Base-by-base conservation (phyloP, 2,329 filamentous ascomycete genomes). In the Orbilia quercus region DNA sequence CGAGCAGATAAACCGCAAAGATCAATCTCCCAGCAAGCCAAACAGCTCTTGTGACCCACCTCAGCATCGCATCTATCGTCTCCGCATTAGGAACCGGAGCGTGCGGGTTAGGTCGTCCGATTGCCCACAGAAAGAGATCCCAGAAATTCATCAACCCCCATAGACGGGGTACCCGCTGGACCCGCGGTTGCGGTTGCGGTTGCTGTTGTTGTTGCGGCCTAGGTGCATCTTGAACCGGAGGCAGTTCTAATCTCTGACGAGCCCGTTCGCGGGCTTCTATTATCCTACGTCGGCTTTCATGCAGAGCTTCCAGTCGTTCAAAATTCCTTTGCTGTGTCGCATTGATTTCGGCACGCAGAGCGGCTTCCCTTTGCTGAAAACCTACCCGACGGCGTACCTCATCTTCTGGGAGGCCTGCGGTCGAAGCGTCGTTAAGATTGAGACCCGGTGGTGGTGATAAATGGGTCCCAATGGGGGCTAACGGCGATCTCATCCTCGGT, bases 1-100 rank as follows among this genome's bases (percentile, higher is more conserved):
- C 75, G 12, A 78, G 72, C 12, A 78, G 42, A 18, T 76, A 55
- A 1, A 78, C 75, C 16, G 75, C 77, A 22, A 78, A 73, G 0
- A 62, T 62, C 3, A 78, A 36, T 38, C 75, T 63, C 16, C 75
- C 31, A 4, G 75, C 76, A 1, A 78, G 66, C 77, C 77, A 78
- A 20, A 75, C 58, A 51, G 76, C 74, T 6, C 65, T 63, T 2
- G 74, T 44, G 2, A 73, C 55, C 45, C 55, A 66, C 16, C 65
- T 53, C 36, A 76, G 45, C 16, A 12, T 14, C 2, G 25, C 9
- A 18, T 60, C 60, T 16, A 67, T 51, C 1, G n/a, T 16, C 12
- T 25, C 38, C 14, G 44, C 40, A 5, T 25, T 28, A 7, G 34
- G 63, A n/a, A 45, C 54, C 9, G 25, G 47, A 7, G 38, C 51